phyloP scores from a whole-genome alignment of 345 rosid genomes.

The Bruguiera sexangula region DNA sequence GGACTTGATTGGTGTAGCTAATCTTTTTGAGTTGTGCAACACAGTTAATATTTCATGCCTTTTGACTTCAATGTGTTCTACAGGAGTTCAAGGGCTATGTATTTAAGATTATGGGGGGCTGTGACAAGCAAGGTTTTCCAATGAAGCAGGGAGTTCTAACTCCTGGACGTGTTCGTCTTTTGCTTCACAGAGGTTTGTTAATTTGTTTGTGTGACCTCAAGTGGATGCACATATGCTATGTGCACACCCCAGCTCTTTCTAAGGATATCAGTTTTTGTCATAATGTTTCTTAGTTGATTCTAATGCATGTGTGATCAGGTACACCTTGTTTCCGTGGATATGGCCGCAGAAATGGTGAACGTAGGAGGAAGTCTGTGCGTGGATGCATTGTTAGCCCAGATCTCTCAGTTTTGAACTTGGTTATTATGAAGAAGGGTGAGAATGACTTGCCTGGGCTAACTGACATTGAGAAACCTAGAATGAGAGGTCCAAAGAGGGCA shows the following conservation, averaged over 20 bases:
- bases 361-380: conserved; percentile 88
- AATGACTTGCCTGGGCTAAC: conserved; percentile 78
- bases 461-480: conserved; percentile 67
- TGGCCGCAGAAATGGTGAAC: conserved; percentile 73
- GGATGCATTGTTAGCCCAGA: conserved; percentile 85
- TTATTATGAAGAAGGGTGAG: conserved; percentile 79
- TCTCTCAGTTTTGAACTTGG: conserved; percentile 75
- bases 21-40: neutral
- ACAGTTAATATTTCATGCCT: neutral
- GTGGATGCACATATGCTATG: neutral
- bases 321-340: conserved; percentile 81
- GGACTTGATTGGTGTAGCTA: neutral
- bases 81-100: conserved; percentile 90
- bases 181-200: conserved; percentile 63
- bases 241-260: neutral
- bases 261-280: neutral
- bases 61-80: neutral
- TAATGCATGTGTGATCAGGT: conserved; percentile 36
- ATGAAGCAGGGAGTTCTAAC: conserved; percentile 94
- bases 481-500: conserved; percentile 87
- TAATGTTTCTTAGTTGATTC: neutral
- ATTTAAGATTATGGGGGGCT: conserved; percentile 91
- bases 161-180: conserved; percentile 87
- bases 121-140: conserved; percentile 93
- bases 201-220: neutral